Evolutionary conservation across 2,329 filamentous ascomycete genomes (phyloP).

Genomic region (Trichoderma oligosporum): DNA sequence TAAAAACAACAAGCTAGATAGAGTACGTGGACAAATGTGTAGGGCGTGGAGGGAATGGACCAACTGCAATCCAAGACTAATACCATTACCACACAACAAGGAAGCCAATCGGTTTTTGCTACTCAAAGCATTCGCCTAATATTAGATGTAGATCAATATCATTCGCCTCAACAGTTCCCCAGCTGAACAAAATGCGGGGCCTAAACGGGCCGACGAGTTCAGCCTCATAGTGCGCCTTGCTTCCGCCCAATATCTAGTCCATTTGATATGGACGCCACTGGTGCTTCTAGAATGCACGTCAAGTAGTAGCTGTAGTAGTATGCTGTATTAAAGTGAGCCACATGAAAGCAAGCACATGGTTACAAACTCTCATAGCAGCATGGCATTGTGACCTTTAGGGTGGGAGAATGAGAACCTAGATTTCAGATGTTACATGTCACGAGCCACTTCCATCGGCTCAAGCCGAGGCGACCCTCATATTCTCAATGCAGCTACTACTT

Average conservation of each 20-base stretch:
- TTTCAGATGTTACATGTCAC: neutral
- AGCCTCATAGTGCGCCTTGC: neutral
- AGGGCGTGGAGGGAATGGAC: no score
- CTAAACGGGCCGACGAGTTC: neutral
- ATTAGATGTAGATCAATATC: neutral
- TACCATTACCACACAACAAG: no score
- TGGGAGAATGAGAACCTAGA: no score
- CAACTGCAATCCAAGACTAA: no score
- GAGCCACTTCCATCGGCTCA: neutral
- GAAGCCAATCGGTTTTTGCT: neutral
- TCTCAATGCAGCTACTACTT: no score
- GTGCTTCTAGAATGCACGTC: neutral
- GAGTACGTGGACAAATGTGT: no score
- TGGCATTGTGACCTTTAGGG: no score
- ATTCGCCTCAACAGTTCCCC: neutral
- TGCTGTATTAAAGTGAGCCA: neutral
- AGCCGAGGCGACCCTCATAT: neutral
- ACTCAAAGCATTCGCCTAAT: neutral
- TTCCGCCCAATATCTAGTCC: neutral
- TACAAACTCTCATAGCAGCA: no score
- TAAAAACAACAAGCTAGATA: neutral
- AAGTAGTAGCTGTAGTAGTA: neutral
- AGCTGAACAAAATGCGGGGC: conserved; percentile 4
- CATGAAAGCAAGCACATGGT: neutral
- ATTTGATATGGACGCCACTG: neutral